Conservation (phyloP, 2,329 filamentous ascomycete genomes). For the Colletotrichum salicis region DNA sequence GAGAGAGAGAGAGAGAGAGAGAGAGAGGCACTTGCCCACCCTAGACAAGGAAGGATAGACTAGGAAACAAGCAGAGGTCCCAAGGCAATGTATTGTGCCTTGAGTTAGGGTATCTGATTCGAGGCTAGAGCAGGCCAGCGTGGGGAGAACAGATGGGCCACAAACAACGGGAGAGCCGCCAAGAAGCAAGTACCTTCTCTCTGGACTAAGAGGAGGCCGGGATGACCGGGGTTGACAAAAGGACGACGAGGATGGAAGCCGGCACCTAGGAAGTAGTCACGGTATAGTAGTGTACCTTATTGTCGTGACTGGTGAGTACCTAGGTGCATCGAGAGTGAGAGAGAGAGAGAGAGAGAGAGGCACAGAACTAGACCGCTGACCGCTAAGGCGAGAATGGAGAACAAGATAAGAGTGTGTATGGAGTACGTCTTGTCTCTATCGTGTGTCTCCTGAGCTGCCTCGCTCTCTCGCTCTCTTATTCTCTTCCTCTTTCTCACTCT, state of each 20-base stretch:
- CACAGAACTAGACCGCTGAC: not conserved
- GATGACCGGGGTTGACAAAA: conserved; percentile 7
- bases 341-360: not conserved
- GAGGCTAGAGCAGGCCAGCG: conserved; percentile 8
- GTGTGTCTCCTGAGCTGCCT: not conserved
- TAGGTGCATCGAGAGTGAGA: not conserved
- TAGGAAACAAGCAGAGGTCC: not conserved
- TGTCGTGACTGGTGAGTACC: not conserved
- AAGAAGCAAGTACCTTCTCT: conserved; percentile 13
- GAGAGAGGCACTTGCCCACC: conserved; percentile 6
- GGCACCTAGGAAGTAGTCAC: not conserved
- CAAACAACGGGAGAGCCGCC: conserved; percentile 23
- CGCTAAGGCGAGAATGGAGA: conserved; percentile 8
- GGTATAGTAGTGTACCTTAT: not conserved
- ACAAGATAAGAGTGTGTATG: not conserved
- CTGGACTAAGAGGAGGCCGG: conserved; percentile 23
- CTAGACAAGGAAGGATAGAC: not conserved
- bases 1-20: no score
- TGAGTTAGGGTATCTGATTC: conserved; percentile 12
- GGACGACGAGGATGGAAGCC: conserved; percentile 1
- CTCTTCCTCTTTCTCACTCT: not conserved
- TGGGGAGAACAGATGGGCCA: conserved; percentile 8
- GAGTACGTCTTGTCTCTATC: not conserved
- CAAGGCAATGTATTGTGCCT: conserved; percentile 5
- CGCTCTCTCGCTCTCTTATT: not conserved